Base-by-base conservation (phyloP, 1,284 basidiomycete genomes). In the Malassezia sympodialis region DNA sequence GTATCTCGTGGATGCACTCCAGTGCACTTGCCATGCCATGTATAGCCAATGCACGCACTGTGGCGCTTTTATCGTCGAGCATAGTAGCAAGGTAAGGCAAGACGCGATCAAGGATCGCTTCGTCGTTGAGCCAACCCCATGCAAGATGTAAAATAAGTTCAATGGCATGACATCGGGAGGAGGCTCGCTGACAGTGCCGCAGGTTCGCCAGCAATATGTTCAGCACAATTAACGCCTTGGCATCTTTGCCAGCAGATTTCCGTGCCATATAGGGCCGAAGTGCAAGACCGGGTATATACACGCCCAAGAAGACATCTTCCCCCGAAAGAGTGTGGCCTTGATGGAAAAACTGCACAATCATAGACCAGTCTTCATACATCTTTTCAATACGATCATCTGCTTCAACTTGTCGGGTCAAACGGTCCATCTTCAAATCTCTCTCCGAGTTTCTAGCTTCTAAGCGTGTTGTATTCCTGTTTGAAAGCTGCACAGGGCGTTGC, bases 31-130 rank as follows among this genome's bases (percentile, higher is more conserved):
- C 83, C 43, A 63, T 56, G 15, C 58, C 30, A 8, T 31, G 49
- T 21, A 57, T 14, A 0, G 50, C 55, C 6, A 26, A 11, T 1
- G 83, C 80, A 21, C 91, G 83, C 0, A 98, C 90, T 8, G 82
- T 77, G 0, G 88, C 82, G 1, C 82, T 81, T 17, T 90, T 87
- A 65, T 98, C 90, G 56, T 87, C 84, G 19, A 96, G 76, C 11
- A 96, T 79, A 40, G 90, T 87, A 5, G 96, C 84, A 24, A 94
- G 81, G 65, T 89, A 96, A 0, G 94, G 94, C 1, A 96, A 79
- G 76, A 96, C 83, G 3, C 91, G 83, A 73, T 99, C 94, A 43
- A 98, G 78, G 72, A 93, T 93, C 14, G 90, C 89, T 74, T 96
- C 93, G 69, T 98, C 94, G 0, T 87, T 88, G 30, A 98, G 80